Base-by-base conservation (phyloP, 2,329 filamentous ascomycete species). In the Dothidotthia symphoricarpi region DNA sequence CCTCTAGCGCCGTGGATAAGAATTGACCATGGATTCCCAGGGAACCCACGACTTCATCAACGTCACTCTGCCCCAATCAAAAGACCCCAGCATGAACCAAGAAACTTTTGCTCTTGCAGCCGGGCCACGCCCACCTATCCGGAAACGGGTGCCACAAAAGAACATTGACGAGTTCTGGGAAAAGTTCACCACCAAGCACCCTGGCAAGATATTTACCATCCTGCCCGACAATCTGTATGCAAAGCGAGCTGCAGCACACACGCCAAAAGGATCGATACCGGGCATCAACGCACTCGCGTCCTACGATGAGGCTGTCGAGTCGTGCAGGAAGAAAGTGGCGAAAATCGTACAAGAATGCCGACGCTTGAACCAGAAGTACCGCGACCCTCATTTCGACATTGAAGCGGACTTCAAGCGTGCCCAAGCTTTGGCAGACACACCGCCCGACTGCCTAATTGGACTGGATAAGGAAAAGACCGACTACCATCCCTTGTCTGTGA, bases 311-410 rank as follows among this genome's bases (percentile, higher is more conserved):
- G 87, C 86, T 0, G 80, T 75, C 3, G 76, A 76, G 15, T 77
- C 83, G 41, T 94, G 88, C 66, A 75, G 72, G 36, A 77, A 76
- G 39, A 76, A 78, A 34, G 78, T 82, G 5, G 67, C 71, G 7
- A 76, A 77, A 43, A 81, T 81, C 38, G 73, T 76, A 19, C 72
- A 71, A 40, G 78, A 82, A 55, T 94, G 88, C 61, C 75, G 81
- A 15, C 77, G 86, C 7, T 73, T 88, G 40, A 95, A 95, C 65
- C 84, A 88, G 57, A 91, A 88, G 65, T 95, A 94, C 61, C 78
- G 84, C 12, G 88, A 94, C 59, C 80, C 83, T n/a, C 82, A 93
- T 63, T 95, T 95, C 59, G 85, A 95, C 61, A 81, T 95, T 34
- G 88, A 93, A 59, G 72, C 78, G 25, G 86, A 90, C 61, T 73